A percentile compares a stretch with the other conserved stretches of the same genome.
Evolutionary conservation across 106 monocot genomes (phyloP).

Genomic region (Triglochin maritima): DNA sequence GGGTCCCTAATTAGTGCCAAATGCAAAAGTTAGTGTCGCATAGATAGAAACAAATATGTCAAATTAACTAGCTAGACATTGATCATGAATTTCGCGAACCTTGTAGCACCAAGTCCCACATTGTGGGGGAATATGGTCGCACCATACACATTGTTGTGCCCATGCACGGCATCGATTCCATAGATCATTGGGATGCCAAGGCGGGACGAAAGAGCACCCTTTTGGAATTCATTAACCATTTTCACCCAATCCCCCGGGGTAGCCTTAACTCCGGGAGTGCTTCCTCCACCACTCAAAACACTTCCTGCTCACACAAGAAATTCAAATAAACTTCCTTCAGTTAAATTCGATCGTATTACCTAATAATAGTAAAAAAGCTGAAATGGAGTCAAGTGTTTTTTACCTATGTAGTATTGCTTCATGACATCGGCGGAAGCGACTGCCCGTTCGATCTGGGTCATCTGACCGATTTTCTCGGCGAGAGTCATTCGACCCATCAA

Average conservation of each 20-base stretch:
- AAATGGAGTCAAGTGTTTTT: not conserved
- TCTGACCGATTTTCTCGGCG: conserved; percentile 22
- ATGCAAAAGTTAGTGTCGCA: not conserved
- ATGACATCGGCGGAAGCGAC: conserved; percentile 16
- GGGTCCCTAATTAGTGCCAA: conserved; percentile 8
- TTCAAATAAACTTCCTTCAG: not conserved
- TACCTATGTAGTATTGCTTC: conserved; percentile 12
- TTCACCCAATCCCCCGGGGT: conserved; percentile 10
- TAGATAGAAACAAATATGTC: not conserved
- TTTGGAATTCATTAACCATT: conserved; percentile 16
- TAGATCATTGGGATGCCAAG: conserved; percentile 26
- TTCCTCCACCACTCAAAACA: conserved; percentile 20
- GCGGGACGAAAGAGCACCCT: conserved; percentile 10
- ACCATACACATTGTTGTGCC: conserved; percentile 20
- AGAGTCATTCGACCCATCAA: conserved; percentile 20
- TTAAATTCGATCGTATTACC: not conserved
- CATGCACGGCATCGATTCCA: conserved; percentile 25
- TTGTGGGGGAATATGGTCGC: conserved; percentile 26
- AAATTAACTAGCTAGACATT: not conserved
- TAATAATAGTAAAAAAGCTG: not conserved
- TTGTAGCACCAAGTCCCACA: conserved; percentile 21
- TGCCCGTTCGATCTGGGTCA: conserved; percentile 18
- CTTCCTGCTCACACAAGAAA: conserved; percentile 7
- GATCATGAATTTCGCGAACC: not conserved
- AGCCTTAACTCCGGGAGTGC: conserved; percentile 9